phyloP scores from a whole-genome alignment of 495 filamentous ascomycete genomes.

The Hypomontagnella monticulosa region DNA sequence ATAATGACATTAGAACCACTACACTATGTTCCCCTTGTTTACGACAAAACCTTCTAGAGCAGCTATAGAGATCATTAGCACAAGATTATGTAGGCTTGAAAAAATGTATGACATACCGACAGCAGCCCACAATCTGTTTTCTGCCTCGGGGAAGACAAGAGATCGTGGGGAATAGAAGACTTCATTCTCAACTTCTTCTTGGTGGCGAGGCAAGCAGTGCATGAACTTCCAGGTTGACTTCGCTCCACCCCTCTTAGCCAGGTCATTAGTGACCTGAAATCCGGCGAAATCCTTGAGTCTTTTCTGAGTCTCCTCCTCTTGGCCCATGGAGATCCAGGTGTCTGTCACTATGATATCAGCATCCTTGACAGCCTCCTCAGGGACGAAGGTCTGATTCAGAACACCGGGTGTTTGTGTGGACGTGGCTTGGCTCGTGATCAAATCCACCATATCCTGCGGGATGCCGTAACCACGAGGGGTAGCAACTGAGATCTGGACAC shows the following conservation, averaged over 20 bases:
- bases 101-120: constrained; percentile 61
- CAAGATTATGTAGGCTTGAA: background rate
- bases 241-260: constrained; percentile 85
- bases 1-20: constrained; percentile 4
- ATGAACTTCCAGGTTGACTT: constrained; percentile 95
- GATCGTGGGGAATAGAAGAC: constrained; percentile 87
- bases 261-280: constrained; percentile 85
- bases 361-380: constrained; percentile 87
- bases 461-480: constrained; percentile 86
- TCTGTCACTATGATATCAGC: constrained; percentile 94
- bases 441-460: constrained; percentile 70
- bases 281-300: constrained; percentile 83
- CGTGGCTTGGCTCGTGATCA: constrained; percentile 70
- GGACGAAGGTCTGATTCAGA: constrained; percentile 76
- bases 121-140: constrained; percentile 92
- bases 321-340: constrained; percentile 98
- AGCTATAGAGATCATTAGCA: constrained; percentile 55
- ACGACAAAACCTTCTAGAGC: constrained; percentile 90
- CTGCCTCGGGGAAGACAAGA: constrained; percentile 91
- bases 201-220: constrained; percentile 96
- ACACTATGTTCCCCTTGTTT: constrained; percentile 76
- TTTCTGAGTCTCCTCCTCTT: constrained; percentile 83
- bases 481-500: constrained; percentile 84
- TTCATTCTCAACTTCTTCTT: constrained; percentile 92
- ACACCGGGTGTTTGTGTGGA: constrained; percentile 68